Evolutionary conservation across 2,329 filamentous ascomycete genomes (phyloP).

Genomic region (Fusarium verticillioides): DNA sequence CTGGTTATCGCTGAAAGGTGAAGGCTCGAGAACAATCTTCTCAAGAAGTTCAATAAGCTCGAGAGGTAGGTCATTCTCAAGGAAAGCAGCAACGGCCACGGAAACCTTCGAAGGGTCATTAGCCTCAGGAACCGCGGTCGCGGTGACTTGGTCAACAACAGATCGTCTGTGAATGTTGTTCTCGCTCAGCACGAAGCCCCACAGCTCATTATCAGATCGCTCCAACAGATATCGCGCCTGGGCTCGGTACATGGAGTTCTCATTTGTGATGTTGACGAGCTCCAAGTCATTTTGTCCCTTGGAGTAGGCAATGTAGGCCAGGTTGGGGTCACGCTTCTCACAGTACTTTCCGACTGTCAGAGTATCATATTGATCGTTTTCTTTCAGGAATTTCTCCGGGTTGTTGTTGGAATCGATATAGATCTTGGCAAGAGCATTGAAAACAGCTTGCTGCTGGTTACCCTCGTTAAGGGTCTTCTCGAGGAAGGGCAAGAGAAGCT

Average conservation of each 20-base stretch:
- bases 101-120: slow-evolving; percentile 95
- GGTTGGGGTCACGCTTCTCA: slow-evolving; percentile 96
- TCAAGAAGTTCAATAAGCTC: slow-evolving; percentile 98
- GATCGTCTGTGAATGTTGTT: slow-evolving; percentile 97
- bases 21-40: slow-evolving; percentile 99
- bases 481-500: slow-evolving; percentile 94
- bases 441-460: slow-evolving; percentile 96
- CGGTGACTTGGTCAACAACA: slow-evolving; percentile 94
- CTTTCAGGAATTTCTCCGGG: slow-evolving; percentile 95
- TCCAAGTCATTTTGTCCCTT: slow-evolving; percentile 99
- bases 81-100: slow-evolving; percentile 91
- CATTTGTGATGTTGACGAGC: slow-evolving; percentile 96
- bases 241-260: slow-evolving; percentile 99
- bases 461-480: slow-evolving; percentile 89
- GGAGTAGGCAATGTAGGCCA: slow-evolving; percentile 92
- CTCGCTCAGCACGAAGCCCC: slow-evolving; percentile 92
- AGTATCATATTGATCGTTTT: slow-evolving; percentile 97
- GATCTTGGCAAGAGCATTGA: slow-evolving; percentile 97
- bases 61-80: slow-evolving; percentile 87
- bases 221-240: slow-evolving; percentile 96
- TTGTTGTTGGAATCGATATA: slow-evolving; percentile 99
- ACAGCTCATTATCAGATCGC: slow-evolving; percentile 88
- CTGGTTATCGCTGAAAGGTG: slow-evolving; percentile 96
- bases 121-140: slow-evolving; percentile 92
- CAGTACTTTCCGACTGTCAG: slow-evolving; percentile 96